These are phyloP conservation scores for Coemansia nantahalensis DNA, from an alignment of 192 early-diverging fungal genomes.

Conservation along the genomic window DNA sequence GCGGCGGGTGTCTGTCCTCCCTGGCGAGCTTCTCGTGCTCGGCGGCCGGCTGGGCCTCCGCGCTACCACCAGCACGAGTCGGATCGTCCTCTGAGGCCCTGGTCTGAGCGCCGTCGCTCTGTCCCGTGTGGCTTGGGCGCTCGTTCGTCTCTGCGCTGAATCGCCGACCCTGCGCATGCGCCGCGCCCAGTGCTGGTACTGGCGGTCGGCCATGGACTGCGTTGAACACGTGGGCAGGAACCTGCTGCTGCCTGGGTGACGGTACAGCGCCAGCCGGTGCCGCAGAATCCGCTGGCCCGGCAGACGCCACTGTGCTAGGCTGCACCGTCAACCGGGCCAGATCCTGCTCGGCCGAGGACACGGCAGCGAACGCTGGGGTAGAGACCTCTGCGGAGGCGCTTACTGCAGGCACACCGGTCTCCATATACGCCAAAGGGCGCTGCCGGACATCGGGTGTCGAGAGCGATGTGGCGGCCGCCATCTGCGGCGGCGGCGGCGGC, in stretches of 20 bases:
- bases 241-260: too few relatives aligned
- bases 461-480: slow-evolving; percentile 3
- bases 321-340: not conserved
- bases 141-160: too few relatives aligned
- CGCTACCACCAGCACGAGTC: too few relatives aligned
- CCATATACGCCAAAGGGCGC: slow-evolving; percentile 1
- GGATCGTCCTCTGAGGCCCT: too few relatives aligned
- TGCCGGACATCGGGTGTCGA: slow-evolving; percentile 5
- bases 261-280: not conserved
- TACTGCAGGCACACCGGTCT: slow-evolving; percentile 22
- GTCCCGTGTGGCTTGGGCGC: too few relatives aligned
- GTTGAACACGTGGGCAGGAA: not conserved
- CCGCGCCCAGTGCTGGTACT: too few relatives aligned
- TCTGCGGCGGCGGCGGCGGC: slow-evolving; percentile 17
- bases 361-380: not conserved
- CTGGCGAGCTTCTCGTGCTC: too few relatives aligned
- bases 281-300: not conserved
- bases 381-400: slow-evolving; percentile 6
- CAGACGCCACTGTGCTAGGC: slow-evolving; percentile 1
- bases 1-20: too few relatives aligned
- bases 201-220: too few relatives aligned
- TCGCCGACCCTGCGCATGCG: too few relatives aligned
- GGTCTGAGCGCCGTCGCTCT: too few relatives aligned
- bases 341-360: not conserved
- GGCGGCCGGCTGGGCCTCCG: too few relatives aligned